phyloP scores from a whole-genome alignment of 371 early-diverging fungal species.

The Mortierella sp. region DNA sequence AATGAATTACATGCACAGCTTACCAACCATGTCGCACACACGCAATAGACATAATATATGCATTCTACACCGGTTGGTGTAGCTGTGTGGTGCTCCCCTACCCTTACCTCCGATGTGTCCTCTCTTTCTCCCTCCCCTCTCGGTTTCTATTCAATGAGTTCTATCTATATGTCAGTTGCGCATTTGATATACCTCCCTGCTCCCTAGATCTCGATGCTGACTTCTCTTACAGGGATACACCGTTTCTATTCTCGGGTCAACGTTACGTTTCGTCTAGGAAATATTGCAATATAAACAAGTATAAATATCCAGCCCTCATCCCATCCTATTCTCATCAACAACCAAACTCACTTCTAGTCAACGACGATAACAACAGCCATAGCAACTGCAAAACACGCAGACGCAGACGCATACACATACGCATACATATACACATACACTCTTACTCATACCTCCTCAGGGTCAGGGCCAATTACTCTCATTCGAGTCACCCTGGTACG shows the following conservation, averaged over 20 bases:
- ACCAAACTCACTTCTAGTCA: background rate
- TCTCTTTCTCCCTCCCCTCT: background rate
- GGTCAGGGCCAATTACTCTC: background rate
- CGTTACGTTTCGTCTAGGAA: background rate
- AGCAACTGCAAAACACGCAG: background rate
- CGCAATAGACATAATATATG: background rate
- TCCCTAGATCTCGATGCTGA: background rate
- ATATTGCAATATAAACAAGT: conserved; percentile 11
- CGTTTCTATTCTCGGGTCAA: background rate
- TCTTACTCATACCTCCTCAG: background rate
- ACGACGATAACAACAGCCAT: background rate
- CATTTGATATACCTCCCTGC: background rate
- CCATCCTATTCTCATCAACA: conserved; percentile 16
- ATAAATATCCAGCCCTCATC: conserved; percentile 36
- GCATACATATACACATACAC: background rate
- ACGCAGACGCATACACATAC: background rate
- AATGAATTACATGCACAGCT: background rate
- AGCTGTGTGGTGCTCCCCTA: background rate
- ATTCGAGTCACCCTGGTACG: too few species aligned
- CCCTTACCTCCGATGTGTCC: background rate
- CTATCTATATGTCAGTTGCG: background rate
- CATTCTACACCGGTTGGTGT: background rate
- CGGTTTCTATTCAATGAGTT: background rate
- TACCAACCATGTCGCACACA: background rate
- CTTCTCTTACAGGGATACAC: background rate